Base-by-base conservation (phyloP, 2,329 filamentous ascomycete genomes). In the Fusarium sambucinum region DNA sequence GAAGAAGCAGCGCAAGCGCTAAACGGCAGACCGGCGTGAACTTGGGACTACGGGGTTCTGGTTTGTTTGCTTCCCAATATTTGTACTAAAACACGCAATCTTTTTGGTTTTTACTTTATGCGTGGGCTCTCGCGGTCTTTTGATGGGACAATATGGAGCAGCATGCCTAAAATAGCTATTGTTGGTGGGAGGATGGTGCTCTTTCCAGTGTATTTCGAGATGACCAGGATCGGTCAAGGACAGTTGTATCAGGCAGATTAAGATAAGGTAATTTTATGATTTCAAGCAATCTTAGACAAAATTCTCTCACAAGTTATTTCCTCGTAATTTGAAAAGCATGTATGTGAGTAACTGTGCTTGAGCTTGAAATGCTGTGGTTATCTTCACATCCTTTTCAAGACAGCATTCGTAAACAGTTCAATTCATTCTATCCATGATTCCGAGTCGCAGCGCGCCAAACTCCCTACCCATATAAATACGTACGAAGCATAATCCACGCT, bases 1-100 rank as follows among this genome's bases (percentile, higher is more conserved):
- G 87, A 78, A 80, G 89, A 93, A 89, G 87, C 77, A 80, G 74
- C 77, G 76, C 59, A 79, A 78, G 75, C 76, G 76, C 62, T 80
- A 72, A 76, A 23, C n/a, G 11, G 51, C 27, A 27, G 19, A 19
- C 50, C 37, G 27, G 51, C 25, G 35, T 38, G 66, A 41, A 59
- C 17, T 40, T 53, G 27, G 37, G 37, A 67, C 25, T 44, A 54
- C 16, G 45, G 44, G 41, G 48, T 33, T 27, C 32, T 54, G 53
- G 29, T 53, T 63, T 61, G 33, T 53, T 66, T 66, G 53, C 41
- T 63, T 67, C 30, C 33, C 51, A 25, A 6, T 53, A 47, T 32
- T 66, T 69, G 61, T 69, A 70, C 57, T 53, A 69, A 69, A 67
- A 66, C 16, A 47, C 42, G n/a, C 60, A 48, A 52, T 38, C 41